phyloP scores from a whole-genome alignment of 768 basidiomycete species.

The Tephrocybe rancida region DNA sequence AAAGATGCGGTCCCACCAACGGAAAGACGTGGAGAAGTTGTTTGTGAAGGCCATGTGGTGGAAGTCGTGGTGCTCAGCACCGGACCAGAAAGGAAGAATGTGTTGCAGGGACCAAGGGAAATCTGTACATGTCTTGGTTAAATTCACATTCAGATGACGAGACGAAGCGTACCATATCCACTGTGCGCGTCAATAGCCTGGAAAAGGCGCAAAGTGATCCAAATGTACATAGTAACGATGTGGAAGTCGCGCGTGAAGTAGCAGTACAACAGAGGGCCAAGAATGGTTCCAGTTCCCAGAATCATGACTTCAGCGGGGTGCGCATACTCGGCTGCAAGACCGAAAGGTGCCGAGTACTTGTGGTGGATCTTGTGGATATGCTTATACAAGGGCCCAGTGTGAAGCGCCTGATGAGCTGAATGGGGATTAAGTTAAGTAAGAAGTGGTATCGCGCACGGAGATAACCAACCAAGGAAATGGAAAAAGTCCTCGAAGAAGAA shows the following conservation, averaged over 20 bases:
- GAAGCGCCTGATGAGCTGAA: slow-evolving; percentile 85
- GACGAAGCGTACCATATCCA: slow-evolving; percentile 84
- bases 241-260: slow-evolving; percentile 77
- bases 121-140: slow-evolving; percentile 45
- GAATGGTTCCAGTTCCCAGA: slow-evolving; percentile 89
- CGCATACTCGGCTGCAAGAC: slow-evolving; percentile 96
- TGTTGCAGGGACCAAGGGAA: slow-evolving; percentile 98
- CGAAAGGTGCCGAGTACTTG: slow-evolving; percentile 96
- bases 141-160: not conserved
- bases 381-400: slow-evolving; percentile 83
- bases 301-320: slow-evolving; percentile 97
- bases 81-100: slow-evolving; percentile 94
- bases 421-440: not conserved
- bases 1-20: slow-evolving; percentile 88
- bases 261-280: slow-evolving; percentile 87
- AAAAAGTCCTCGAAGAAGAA: slow-evolving; percentile 96
- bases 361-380: slow-evolving; percentile 98
- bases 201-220: slow-evolving; percentile 93
- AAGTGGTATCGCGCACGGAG: not conserved
- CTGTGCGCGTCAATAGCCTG: slow-evolving; percentile 98
- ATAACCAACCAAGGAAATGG: slow-evolving; percentile 79
- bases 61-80: slow-evolving; percentile 97
- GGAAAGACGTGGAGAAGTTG: slow-evolving; percentile 93
- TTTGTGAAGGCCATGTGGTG: slow-evolving; percentile 97
- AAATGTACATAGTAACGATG: slow-evolving; percentile 90